Evolutionary conservation across 1,284 basidiomycete species (phyloP).

Genomic region (Ceratobasidium sp.): DNA sequence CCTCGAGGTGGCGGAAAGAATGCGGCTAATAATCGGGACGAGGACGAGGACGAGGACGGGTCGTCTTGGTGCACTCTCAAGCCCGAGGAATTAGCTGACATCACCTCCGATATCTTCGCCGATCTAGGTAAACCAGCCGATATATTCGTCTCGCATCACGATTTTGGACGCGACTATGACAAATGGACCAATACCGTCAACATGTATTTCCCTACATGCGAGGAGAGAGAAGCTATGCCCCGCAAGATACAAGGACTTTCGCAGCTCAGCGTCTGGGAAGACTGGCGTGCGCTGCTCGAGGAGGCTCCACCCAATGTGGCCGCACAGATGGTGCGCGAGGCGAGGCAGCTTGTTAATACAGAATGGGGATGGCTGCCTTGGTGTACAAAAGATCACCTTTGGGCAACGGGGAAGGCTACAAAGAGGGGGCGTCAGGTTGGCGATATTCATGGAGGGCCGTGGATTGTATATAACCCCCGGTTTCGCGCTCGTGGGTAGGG

Average conservation of each 20-base stretch:
- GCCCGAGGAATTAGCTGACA: background rate
- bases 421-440: background rate
- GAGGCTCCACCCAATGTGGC: background rate
- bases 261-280: background rate
- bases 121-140: background rate
- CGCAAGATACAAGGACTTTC: background rate
- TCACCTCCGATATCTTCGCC: background rate
- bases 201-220: background rate
- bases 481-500: no score
- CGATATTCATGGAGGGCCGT: background rate
- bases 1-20: no score
- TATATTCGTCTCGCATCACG: background rate
- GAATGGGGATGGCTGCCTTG: background rate
- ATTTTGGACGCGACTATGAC: background rate
- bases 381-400: background rate
- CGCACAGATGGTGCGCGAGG: background rate
- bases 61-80: background rate
- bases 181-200: background rate
- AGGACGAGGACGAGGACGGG: background rate
- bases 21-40: no score
- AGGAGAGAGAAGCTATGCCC: background rate
- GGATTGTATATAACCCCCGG: background rate
- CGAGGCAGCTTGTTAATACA: background rate
- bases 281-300: background rate
- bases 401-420: background rate